Evolutionary conservation across 1,139 yeast genomes (phyloP), one percentile per base, ranked within the genome.

Genomic region (Debaryomyces fabryi): DNA sequence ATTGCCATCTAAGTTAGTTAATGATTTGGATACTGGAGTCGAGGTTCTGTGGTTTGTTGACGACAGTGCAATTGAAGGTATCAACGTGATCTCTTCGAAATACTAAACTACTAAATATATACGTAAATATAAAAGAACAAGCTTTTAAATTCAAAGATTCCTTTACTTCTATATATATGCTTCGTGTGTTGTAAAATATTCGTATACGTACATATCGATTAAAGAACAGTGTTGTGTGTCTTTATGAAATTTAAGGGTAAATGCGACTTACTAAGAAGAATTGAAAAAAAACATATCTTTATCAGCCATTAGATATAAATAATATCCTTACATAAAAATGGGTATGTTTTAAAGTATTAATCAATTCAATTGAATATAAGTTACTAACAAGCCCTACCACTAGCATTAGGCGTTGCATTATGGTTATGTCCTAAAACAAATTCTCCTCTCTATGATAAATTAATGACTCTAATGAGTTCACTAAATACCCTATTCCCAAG

Each of bases 21-120:
- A 86, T 60, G 71, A 72, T 15, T 61, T 73, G 49, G 68, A 69
- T 30, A 64, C 77, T 39, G 65, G 65, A 46, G 72, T 66, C 47
- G 76, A 79, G 15, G 88, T 87, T 8, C 65, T 79, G 38, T 92
- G 97, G 97, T 88, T 89, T 67, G 93, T 88, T 46, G 86, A 88
- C 64, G 78, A 82, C 44, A 81, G 79, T 36, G 96, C 97, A 2
- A 71, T 90, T 45, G 74, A 78, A 21, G 90, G 88, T 29, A 88
- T 85, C 16, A 75, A 77, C 39, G 74, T 82, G 9, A 62, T 70
- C 30, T 61, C 75, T 12, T 71, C 83, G 8, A 79, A 79, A 62
- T 79, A 76, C 56, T 74, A 65, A 55, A 4, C 21, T 12, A 18
- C 6, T 18, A 37, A 29, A 29, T 13, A 16, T 13, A 21, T 21